A percentile compares a stretch with the other conserved stretches of the same genome.
phyloP scores from a whole-genome alignment of 805 yeast species.

The Priceomyces melissophilus region DNA sequence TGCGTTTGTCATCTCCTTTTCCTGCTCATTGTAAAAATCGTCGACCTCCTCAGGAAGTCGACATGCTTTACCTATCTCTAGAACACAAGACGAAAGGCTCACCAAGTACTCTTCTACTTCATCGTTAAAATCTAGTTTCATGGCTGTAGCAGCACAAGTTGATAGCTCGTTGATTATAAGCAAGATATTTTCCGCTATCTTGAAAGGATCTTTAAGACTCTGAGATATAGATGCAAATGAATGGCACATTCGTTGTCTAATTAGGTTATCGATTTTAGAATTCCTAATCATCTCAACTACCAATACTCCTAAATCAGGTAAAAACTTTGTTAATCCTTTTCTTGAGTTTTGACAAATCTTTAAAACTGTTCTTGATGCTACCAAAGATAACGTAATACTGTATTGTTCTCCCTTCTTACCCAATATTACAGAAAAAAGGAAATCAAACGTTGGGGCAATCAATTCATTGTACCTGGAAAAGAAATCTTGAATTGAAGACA shows the following conservation, averaged over 20 bases:
- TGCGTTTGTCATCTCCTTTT: constrained; percentile 20
- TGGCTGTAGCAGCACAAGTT: constrained; percentile 14
- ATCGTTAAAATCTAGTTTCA: constrained; percentile 10
- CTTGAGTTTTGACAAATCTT: constrained; percentile 57
- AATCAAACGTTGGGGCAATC: constrained; percentile 52
- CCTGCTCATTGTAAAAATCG: constrained; percentile 33
- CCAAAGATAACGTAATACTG: constrained; percentile 27
- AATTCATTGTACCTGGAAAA: constrained; percentile 43
- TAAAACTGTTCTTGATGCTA: constrained; percentile 51
- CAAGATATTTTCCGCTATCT: constrained; percentile 20
- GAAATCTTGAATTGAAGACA: constrained; percentile 60
- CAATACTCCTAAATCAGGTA: constrained; percentile 48
- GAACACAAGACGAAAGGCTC: constrained; percentile 60
- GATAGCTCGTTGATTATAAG: constrained; percentile 21
- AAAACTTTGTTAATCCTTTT: constrained; percentile 32
- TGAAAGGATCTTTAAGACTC: constrained; percentile 44
- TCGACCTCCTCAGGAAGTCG: constrained; percentile 54
- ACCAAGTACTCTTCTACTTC: constrained; percentile 43
- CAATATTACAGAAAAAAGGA: constrained; percentile 44
- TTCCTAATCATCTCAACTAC: constrained; percentile 46
- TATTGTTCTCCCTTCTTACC: constrained; percentile 18
- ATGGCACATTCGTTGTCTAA: constrained; percentile 57
- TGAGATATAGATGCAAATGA: constrained; percentile 64
- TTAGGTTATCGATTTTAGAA: constrained; percentile 36
- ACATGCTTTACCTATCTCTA: constrained; percentile 70